Base-by-base conservation (phyloP, 2,329 filamentous ascomycete genomes). In the Sporothrix schenckii region DNA sequence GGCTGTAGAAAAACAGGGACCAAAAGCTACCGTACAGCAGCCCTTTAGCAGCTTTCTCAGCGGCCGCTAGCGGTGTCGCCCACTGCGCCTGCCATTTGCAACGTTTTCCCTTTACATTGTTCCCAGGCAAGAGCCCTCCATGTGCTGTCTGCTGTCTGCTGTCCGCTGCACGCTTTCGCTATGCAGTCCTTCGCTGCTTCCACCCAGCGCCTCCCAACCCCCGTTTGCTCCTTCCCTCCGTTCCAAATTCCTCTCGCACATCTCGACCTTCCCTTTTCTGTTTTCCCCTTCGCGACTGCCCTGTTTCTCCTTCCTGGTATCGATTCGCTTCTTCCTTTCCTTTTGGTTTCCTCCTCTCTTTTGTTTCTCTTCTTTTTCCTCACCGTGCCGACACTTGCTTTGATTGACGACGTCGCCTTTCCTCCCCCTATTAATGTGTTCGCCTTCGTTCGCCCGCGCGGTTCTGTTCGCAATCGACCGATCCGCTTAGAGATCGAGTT, bases 191-290 rank as follows among this genome's bases (percentile, higher is more conserved):
- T 21, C 63, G 63, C 53, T 56, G 54, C 34, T 68, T 66, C 60
- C 49, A n/a, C 56, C 54, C 47, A 50, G 27, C n/a, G 63, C 56
- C 34, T 52, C 71, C 75, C 75, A 75, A 74, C 75, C 76, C 75
- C 74, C 73, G 75, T 73, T 73, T 73, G 72, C 72, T 72, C 58
- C 72, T 66, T 70, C 63, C 72, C 70, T 49, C 70, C 68, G n/a
- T 72, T 66, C 61, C 65, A 69, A 72, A 71, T 63, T 71, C 58
- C 60, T 34, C 56, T 69, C 69, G 47, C 72, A 72, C 70, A 72
- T 71, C 69, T 71, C 14, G 71, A 71, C 68, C 58, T 61, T 67
- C 39, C 58, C 58, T 65, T 66, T 70, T 54, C 60, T 66, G 56
- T 9, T 60, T 68, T 65, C 66, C 21, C 34, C 61, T 65, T 41